Conservation (phyloP, 1,139 yeast genomes). For the Martiniozyma asiatica region DNA sequence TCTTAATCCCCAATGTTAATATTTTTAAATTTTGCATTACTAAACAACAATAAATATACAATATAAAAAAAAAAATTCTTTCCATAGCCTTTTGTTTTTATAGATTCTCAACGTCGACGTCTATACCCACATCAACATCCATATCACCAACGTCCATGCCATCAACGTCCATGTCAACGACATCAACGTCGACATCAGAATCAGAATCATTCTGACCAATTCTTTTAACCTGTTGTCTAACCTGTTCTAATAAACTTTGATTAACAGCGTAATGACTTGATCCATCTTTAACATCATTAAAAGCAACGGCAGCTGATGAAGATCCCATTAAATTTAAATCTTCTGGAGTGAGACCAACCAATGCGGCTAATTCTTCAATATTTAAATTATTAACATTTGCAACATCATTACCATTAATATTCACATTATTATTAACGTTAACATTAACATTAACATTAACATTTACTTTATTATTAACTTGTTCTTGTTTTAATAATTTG, state of each 20-base stretch:
- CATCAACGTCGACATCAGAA: slow-evolving; percentile 5
- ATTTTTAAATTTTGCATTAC: no score
- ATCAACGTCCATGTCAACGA: no score
- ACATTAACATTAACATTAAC: neutral
- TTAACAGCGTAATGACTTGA: slow-evolving; percentile 3
- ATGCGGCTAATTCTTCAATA: slow-evolving; percentile 4
- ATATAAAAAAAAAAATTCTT: no score
- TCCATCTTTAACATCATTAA: no score
- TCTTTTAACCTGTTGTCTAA: slow-evolving; percentile 6
- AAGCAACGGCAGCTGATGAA: no score
- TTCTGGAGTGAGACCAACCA: slow-evolving; percentile 3
- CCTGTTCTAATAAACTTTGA: slow-evolving; percentile 9
- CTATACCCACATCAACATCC: no score
- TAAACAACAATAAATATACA: no score
- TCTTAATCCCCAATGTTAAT: no score
- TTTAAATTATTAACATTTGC: neutral
- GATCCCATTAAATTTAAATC: slow-evolving; percentile 2
- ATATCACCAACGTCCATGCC: no score
- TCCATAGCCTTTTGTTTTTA: no score
- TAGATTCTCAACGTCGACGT: no score
- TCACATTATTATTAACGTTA: neutral
- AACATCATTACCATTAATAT: neutral
- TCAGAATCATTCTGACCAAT: slow-evolving; percentile 4
- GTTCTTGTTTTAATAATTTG: slow-evolving; percentile 10
- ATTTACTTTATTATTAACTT: slow-evolving; percentile 1